Evolutionary conservation across 345 rosid species (phyloP).

Genomic region (Boechera divaricarpa): DNA sequence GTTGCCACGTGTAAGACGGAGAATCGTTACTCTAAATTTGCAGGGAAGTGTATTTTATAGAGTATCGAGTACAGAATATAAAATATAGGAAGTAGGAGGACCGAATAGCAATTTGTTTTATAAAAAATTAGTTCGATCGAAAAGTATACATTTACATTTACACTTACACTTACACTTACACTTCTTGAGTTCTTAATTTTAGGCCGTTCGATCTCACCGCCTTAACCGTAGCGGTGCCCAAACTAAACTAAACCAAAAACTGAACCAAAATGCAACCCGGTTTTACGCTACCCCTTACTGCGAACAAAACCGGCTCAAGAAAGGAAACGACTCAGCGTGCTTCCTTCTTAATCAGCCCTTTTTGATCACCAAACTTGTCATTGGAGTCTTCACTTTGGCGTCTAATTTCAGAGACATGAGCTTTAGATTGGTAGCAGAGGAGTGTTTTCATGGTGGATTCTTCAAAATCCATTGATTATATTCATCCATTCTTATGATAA

Average conservation of each 20-base stretch:
- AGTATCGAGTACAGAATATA: neutral
- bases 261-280: neutral
- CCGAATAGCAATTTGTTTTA: neutral
- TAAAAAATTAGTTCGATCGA: neutral
- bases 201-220: slow-evolving; percentile 9
- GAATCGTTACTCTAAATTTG: neutral
- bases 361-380: slow-evolving; percentile 7
- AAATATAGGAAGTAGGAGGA: neutral
- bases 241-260: slow-evolving; percentile 8
- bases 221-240: neutral
- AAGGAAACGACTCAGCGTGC: neutral
- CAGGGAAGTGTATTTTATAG: neutral
- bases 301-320: slow-evolving; percentile 7
- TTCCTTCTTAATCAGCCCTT: neutral
- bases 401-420: neutral
- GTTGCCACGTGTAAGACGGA: slow-evolving; percentile 34
- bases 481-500: slow-evolving; percentile 89
- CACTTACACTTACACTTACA: neutral
- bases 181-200: neutral
- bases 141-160: neutral
- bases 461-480: slow-evolving; percentile 70
- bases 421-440: slow-evolving; percentile 3
- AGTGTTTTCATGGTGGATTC: slow-evolving; percentile 34
- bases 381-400: neutral
- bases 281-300: neutral